Conservation (phyloP, 768 basidiomycete species). For the Boletus fagicola region DNA sequence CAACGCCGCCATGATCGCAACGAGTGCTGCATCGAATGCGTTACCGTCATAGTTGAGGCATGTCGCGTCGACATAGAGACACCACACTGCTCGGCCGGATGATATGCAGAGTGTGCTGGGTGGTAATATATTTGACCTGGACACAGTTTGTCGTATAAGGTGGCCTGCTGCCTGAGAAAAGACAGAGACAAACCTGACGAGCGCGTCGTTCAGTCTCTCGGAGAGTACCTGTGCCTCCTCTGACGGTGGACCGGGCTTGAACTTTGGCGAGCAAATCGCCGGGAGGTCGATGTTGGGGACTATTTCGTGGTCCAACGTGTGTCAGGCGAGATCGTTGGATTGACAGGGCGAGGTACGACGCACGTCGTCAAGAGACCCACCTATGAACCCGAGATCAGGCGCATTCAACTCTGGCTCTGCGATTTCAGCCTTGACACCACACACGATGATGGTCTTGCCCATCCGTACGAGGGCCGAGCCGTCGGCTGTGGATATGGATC, state of each 20-base stretch:
- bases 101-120: conserved; percentile 75
- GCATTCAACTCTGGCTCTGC: conserved; percentile 82
- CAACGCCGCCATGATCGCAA: conserved; percentile 86
- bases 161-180: background rate
- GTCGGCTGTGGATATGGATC: conserved; percentile 91
- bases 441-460: conserved; percentile 93
- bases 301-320: conserved; percentile 25
- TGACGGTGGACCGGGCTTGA: conserved; percentile 92
- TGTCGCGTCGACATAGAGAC: conserved; percentile 90
- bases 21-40: conserved; percentile 82
- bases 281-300: conserved; percentile 96
- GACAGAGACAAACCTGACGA: conserved; percentile 56
- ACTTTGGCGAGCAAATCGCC: conserved; percentile 87
- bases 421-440: conserved; percentile 94
- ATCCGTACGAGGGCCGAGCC: conserved; percentile 89
- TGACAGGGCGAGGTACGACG: too few species aligned
- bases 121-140: conserved; percentile 65
- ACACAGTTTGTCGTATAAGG: background rate
- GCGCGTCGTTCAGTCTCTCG: conserved; percentile 72
- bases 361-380: conserved; percentile 37
- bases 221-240: conserved; percentile 94
- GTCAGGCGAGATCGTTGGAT: background rate
- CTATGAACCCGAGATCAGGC: conserved; percentile 77
- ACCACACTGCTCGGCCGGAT: conserved; percentile 81
- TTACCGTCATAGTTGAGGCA: conserved; percentile 99